A percentile compares a stretch with the other conserved stretches of the same genome.
Conservation (phyloP, 164 flowering plant species). For the Stephania yunnanensis region DNA sequence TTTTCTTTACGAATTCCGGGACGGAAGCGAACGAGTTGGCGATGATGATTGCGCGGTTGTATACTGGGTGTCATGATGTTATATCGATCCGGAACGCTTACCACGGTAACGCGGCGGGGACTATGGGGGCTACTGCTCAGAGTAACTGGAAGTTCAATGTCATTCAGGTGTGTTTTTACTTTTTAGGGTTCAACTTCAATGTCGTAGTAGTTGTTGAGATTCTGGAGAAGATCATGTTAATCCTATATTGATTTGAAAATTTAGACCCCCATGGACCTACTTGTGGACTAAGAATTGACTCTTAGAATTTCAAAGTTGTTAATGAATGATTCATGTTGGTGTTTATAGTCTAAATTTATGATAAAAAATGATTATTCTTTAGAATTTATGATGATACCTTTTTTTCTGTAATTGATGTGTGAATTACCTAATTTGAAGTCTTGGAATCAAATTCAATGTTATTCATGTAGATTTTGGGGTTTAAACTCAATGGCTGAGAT, state of each 20-base stretch:
- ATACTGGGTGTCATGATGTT: constrained; percentile 76
- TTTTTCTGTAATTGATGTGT: too few species aligned
- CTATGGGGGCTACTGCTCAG: constrained; percentile 94
- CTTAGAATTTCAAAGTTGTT: too few species aligned
- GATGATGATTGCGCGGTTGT: constrained; percentile 77
- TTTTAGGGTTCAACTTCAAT: not conserved
- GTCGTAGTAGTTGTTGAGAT: not conserved
- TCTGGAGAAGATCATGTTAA: not conserved
- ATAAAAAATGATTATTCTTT: too few species aligned
- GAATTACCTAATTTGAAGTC: too few species aligned
- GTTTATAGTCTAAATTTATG: too few species aligned
- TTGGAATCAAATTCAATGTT: too few species aligned
- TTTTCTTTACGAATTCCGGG: constrained; percentile 90
- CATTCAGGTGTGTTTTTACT: constrained; percentile 48
- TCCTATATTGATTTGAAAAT: not conserved
- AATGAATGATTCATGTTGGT: too few species aligned
- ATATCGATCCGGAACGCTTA: constrained; percentile 80
- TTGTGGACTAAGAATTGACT: not conserved
- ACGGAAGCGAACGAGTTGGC: constrained; percentile 98
- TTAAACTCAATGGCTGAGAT: not conserved
- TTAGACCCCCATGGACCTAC: not conserved
- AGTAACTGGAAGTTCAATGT: constrained; percentile 74
- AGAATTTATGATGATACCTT: too few species aligned
- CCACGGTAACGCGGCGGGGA: constrained; percentile 89
- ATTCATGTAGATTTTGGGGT: not conserved